A percentile compares a stretch with the other conserved stretches of the same genome.
Conservation (phyloP, 2,329 filamentous ascomycete species). For the Fusarium tupiense region DNA sequence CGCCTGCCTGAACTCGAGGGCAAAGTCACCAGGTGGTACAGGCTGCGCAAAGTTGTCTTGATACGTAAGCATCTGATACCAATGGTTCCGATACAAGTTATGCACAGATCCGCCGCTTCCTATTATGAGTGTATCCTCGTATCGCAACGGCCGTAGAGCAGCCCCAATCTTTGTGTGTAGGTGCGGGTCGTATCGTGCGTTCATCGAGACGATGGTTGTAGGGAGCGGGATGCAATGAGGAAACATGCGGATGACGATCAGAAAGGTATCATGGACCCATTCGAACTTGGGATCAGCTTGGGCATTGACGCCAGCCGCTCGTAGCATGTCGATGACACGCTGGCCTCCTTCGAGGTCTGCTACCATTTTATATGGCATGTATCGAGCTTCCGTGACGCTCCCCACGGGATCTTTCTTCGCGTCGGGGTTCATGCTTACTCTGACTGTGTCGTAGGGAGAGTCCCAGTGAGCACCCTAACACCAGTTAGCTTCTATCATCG, state of each 20-base stretch:
- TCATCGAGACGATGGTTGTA: slow-evolving; percentile 56
- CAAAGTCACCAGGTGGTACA: slow-evolving; percentile 52
- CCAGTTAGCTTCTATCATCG: rapidly evolving
- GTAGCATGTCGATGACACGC: slow-evolving; percentile 60
- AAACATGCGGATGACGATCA: slow-evolving; percentile 76
- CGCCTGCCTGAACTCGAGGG: slow-evolving; percentile 72
- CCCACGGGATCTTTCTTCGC: slow-evolving; percentile 71
- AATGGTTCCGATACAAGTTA: slow-evolving; percentile 74
- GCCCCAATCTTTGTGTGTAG: slow-evolving; percentile 29
- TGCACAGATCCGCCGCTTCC: slow-evolving; percentile 72
- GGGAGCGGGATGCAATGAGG: slow-evolving; percentile 66
- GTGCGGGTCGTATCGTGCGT: slow-evolving; percentile 32
- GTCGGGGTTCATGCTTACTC: slow-evolving; percentile 68
- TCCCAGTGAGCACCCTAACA: slow-evolving; percentile 68
- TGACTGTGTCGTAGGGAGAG: slow-evolving; percentile 61
- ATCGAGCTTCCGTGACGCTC: slow-evolving; percentile 73
- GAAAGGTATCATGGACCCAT: slow-evolving; percentile 78
- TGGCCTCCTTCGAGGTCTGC: slow-evolving; percentile 65
- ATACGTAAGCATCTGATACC: slow-evolving; percentile 67
- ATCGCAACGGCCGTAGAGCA: slow-evolving; percentile 10
- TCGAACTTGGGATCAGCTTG: slow-evolving; percentile 65
- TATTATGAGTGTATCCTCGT: slow-evolving; percentile 58
- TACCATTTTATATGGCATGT: slow-evolving; percentile 68
- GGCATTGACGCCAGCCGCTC: slow-evolving; percentile 62
- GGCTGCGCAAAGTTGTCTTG: background rate